Base-by-base conservation (phyloP, 108 stramenopile genomes). In the Fragilaria radians region DNA sequence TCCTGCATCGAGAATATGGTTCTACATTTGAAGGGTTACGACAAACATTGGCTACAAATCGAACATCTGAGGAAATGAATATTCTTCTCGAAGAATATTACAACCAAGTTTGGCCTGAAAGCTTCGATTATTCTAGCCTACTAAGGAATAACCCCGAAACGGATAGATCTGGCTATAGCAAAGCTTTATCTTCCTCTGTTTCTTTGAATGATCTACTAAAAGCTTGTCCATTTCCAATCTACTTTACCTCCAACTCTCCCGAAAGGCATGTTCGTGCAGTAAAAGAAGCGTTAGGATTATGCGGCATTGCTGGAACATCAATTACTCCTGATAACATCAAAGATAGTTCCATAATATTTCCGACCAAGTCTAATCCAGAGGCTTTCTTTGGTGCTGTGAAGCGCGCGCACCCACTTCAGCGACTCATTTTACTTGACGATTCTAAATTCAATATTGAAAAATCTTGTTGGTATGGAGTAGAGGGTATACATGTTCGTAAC, bases 1-100 rank as follows among this genome's bases (percentile, higher is more conserved):
- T 69, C 17, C 57, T 93, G 21, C 81, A 79, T 59, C 61, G 48
- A 51, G 32, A 73, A 34, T 78, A 80, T 74, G 91, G 91, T 46
- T 88, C 91, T 1, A 93, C 91, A 0, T 65, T 88, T 36, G 86
- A 93, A 60, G 91, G 91, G 19, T 55, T 93, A n/a, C 73, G 77
- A 26, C 76, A 72, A 28, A 75, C 74, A 19, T 28, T 74, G 1
- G 62, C 64, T 54, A 27, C 64, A 46, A 63, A 72, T 32, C 29
- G 57, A 34, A 64, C 19, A 23, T 46, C 61, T 3, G 61, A 73
- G 19, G 59, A 60, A 19, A 29, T 36, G 14, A 29, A 33, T 17
- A 23, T 45, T 18, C 24, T 42, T 18, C 25, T 67, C 5, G 18
- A 30, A 30, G 9, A 24, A 11, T 46, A 17, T 33, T 68, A 60